Percentiles rank a stretch among this genome's conserved stretches.
Evolutionary conservation across 768 basidiomycete genomes (phyloP).

Genomic region (Hebeloma cylindrosporum): DNA sequence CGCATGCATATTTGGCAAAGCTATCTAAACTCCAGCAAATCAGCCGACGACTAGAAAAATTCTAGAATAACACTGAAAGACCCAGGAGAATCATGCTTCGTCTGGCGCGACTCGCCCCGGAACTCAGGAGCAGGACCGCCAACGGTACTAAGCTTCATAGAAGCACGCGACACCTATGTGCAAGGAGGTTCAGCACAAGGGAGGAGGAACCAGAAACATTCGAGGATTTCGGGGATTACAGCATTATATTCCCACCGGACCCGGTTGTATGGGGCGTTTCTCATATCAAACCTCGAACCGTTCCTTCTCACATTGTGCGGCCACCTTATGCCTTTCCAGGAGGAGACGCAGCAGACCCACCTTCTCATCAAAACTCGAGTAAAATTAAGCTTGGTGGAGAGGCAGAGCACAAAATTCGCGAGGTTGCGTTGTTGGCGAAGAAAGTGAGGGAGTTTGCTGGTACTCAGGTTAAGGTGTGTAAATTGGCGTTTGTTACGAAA

Average conservation of each 20-base stretch:
- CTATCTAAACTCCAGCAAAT: too few relatives aligned
- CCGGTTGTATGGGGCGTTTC: constrained; percentile 63
- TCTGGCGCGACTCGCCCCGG: too few relatives aligned
- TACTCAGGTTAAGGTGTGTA: constrained; percentile 51
- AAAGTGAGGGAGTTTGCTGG: constrained; percentile 56
- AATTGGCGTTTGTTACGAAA: too few relatives aligned
- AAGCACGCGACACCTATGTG: too few relatives aligned
- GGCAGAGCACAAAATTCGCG: constrained; percentile 51
- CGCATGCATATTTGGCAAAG: too few relatives aligned
- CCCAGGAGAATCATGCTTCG: too few relatives aligned
- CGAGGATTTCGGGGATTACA: constrained; percentile 52
- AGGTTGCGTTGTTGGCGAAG: constrained; percentile 56
- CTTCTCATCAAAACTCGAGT: constrained; percentile 13
- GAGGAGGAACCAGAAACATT: constrained; percentile 15
- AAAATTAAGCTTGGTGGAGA: constrained; percentile 52
- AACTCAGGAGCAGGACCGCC: too few relatives aligned
- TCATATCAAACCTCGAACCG: constrained; percentile 55
- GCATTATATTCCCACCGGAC: constrained; percentile 63
- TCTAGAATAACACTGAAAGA: too few relatives aligned
- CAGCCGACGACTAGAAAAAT: too few relatives aligned
- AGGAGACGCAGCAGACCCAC: constrained; percentile 10
- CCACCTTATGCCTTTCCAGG: constrained; percentile 53
- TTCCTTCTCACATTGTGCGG: constrained; percentile 54
- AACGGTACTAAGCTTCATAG: too few relatives aligned
- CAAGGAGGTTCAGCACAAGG: constrained; percentile 5